Base-by-base conservation (phyloP, 2,329 filamentous ascomycete species). In the Sphaerostilbella broomeana region DNA sequence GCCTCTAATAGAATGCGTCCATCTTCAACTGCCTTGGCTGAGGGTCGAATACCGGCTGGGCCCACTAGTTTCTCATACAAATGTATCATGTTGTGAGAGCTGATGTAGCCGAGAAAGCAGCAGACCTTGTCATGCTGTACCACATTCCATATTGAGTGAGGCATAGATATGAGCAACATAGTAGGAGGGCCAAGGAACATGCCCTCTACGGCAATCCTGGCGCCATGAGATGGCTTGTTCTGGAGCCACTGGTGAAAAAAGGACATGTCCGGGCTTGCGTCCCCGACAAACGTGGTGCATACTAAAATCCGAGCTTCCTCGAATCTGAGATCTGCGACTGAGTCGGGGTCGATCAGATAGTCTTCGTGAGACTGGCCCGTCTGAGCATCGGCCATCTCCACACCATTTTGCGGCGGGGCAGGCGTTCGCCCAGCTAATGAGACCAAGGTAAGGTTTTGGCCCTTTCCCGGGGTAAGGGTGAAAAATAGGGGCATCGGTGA, bases 101-200 rank as follows among this genome's bases (percentile, higher is more conserved):
- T 80, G 48, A 82, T 74, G 48, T 78, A 77, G 21, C 79, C 79
- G 31, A 82, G 54, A 44, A 78, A 81, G 48, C 73, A 78, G 58
- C 78, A 82, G 16, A 81, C 77, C 51, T 81, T 80, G 47, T 81
- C 77, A 44, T 79, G 73, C 57, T 80, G 74, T 6, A 82, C 73
- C 16, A 79, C 68, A 47, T 73, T 77, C 75, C 77, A 82, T 11
- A 82, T 68, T 5, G 70, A 68, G 42, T 73, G 68, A 4, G 78
- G 77, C 73, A 82, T 81, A 4, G 78, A 81, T 38, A 82, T 77
- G 20, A 82, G 62, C 7, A 82, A 60, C 64, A 81, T 79, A 0
- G 79, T 81, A 1, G 78, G 77, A 1, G 78, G 78, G 0, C 78
- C 79, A 13, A 81, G 62, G 46, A 82, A 82, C 75, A 82, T 81